A percentile compares a stretch with the other conserved stretches of the same genome.
phyloP scores from a whole-genome alignment of 2,329 filamentous ascomycete species.

The Clarireedia paspali region DNA sequence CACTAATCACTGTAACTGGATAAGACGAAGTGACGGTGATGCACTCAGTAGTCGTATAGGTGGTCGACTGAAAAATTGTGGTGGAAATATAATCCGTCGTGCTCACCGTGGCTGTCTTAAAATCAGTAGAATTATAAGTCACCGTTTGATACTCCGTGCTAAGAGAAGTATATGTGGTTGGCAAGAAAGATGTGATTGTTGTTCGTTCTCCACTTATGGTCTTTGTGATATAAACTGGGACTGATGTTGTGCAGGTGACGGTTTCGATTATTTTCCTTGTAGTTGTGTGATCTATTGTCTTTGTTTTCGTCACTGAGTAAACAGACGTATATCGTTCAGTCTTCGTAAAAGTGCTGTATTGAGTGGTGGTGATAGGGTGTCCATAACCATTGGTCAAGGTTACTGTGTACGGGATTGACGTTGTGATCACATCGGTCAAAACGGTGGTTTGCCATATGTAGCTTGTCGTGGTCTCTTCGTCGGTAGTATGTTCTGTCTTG shows the following conservation, averaged over 20 bases:
- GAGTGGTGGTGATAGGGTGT: slow-evolving; percentile 14
- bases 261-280: neutral
- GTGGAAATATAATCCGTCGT: slow-evolving; percentile 4
- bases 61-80: neutral
- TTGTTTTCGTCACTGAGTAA: neutral
- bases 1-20: slow-evolving; percentile 9
- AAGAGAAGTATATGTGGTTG: slow-evolving; percentile 7
- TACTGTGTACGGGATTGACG: slow-evolving; percentile 14
- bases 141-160: too few relatives aligned
- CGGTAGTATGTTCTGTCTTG: slow-evolving; percentile 3
- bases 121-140: neutral
- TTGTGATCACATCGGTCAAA: slow-evolving; percentile 11
- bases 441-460: slow-evolving; percentile 7
- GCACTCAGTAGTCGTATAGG: neutral
- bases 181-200: slow-evolving; percentile 10
- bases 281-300: neutral
- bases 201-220: neutral
- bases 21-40: slow-evolving; percentile 1
- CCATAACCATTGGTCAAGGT: slow-evolving; percentile 16
- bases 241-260: neutral
- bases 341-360: slow-evolving; percentile 16
- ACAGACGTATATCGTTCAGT: slow-evolving; percentile 12
- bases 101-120: neutral
- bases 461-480: slow-evolving; percentile 6
- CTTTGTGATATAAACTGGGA: neutral